These are phyloP conservation scores for Mycena sp. DNA, from an alignment of 1,284 basidiomycete species.

Conservation along the genomic window DNA sequence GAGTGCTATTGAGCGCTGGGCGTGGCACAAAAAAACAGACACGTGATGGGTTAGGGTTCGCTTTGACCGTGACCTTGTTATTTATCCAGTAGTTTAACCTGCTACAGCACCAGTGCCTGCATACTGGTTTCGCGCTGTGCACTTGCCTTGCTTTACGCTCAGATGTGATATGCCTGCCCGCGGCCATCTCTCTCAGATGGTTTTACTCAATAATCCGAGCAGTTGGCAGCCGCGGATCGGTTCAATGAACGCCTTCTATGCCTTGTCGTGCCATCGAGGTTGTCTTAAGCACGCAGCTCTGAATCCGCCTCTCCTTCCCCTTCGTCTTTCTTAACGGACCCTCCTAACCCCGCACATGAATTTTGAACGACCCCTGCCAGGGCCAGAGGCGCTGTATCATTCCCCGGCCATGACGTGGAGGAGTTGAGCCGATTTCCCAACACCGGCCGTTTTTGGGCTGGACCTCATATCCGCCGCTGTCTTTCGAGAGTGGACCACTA, in stretches of 20 bases:
- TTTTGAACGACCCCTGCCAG: constrained; percentile 19
- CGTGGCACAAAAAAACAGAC: too few relatives aligned
- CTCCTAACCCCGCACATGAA: constrained; percentile 15
- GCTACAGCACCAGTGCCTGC: too few relatives aligned
- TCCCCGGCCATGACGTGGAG: constrained; percentile 22
- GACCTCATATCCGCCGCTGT: constrained; percentile 18
- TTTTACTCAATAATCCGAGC: constrained; percentile 13
- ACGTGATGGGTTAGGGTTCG: too few relatives aligned
- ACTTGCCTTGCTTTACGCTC: not conserved
- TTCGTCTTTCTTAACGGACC: not conserved
- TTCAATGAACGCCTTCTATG: not conserved
- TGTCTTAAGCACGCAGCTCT: not conserved
- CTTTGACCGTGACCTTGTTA: too few relatives aligned
- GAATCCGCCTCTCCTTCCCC: not conserved
- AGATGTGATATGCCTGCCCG: too few relatives aligned
- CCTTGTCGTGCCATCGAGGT: constrained; percentile 1
- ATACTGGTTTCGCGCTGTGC: too few relatives aligned
- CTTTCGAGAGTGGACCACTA: constrained; percentile 18
- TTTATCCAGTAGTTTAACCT: too few relatives aligned
- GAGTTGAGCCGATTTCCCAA: constrained; percentile 22
- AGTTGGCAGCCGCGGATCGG: too few relatives aligned
- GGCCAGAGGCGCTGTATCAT: constrained; percentile 16
- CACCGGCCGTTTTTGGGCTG: constrained; percentile 24
- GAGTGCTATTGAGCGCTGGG: too few relatives aligned
- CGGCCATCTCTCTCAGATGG: not conserved